Conservation (phyloP, 2,329 filamentous ascomycete species). For the Claviceps fusiformis region DNA sequence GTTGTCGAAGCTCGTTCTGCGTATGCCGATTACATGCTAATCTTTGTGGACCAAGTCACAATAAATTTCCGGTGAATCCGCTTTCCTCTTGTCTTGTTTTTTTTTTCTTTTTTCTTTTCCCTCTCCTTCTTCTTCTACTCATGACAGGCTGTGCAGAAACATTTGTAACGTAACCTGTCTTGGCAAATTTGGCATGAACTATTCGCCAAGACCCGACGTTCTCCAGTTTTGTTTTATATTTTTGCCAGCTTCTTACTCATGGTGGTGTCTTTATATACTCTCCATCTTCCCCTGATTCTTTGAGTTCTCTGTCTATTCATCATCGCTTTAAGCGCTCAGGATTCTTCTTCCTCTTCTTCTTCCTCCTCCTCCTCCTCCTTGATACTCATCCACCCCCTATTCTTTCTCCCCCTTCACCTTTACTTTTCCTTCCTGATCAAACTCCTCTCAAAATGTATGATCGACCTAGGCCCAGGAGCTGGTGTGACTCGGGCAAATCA, state of each 20-base stretch:
- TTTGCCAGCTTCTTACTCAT: not conserved
- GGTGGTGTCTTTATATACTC: not conserved
- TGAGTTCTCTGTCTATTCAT: too few relatives aligned
- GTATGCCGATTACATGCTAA: not conserved
- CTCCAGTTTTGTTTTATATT: not conserved
- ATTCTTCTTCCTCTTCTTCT: not conserved
- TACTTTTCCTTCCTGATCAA: not conserved
- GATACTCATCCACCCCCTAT: too few relatives aligned
- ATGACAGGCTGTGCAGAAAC: conserved; percentile 2
- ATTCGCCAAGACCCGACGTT: not conserved
- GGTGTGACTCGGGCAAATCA: conserved; percentile 1
- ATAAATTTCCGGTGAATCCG: not conserved
- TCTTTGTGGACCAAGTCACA: conserved; percentile 1
- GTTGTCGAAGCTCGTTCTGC: not conserved
- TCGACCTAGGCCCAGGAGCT: not conserved
- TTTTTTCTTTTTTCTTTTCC: not conserved
- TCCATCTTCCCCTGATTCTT: not conserved
- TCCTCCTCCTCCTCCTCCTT: too few relatives aligned
- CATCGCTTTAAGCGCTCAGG: not conserved
- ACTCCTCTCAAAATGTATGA: not conserved
- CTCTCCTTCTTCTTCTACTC: not conserved
- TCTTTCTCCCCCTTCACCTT: not conserved
- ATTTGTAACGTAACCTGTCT: not conserved
- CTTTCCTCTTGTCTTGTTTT: not conserved
- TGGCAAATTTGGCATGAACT: not conserved